Percentiles rank a stretch among this genome's conserved stretches.
Evolutionary conservation across 192 early-diverging fungal genomes (phyloP).

Genomic region (Phlyctochytrium arcticum): DNA sequence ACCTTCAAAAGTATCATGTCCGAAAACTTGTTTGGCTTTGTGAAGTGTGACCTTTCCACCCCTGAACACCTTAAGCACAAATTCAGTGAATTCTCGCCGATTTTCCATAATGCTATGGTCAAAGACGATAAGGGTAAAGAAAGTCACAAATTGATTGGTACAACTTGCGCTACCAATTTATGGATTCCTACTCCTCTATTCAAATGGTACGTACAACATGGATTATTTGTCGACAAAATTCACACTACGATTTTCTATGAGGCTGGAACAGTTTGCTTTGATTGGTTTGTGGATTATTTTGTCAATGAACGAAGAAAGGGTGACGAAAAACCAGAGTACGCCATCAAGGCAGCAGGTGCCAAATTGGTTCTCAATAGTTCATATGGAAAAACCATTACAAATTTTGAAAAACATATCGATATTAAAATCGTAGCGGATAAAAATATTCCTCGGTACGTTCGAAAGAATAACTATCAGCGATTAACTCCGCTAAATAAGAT

Average conservation of each 20-base stretch:
- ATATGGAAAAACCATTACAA: too few species aligned
- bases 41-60: background rate
- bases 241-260: background rate
- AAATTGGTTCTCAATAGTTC: too few species aligned
- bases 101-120: background rate
- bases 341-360: background rate
- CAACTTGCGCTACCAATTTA: background rate
- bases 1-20: background rate
- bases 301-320: background rate
- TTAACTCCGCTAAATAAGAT: background rate
- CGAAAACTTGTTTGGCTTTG: background rate
- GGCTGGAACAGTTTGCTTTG: background rate
- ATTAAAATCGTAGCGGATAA: too few species aligned
- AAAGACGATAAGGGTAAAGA: background rate
- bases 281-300: too few species aligned
- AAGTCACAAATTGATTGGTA: background rate
- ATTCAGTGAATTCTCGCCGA: background rate
- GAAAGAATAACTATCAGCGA: background rate
- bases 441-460: too few species aligned
- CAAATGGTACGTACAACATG: too few species aligned
- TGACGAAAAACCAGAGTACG: background rate
- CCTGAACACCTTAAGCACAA: background rate
- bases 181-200: background rate
- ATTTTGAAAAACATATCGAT: too few species aligned
- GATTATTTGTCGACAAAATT: background rate